These are phyloP conservation scores for Citeromyces matritensis DNA, from an alignment of 805 yeast genomes.

Conservation along the genomic window DNA sequence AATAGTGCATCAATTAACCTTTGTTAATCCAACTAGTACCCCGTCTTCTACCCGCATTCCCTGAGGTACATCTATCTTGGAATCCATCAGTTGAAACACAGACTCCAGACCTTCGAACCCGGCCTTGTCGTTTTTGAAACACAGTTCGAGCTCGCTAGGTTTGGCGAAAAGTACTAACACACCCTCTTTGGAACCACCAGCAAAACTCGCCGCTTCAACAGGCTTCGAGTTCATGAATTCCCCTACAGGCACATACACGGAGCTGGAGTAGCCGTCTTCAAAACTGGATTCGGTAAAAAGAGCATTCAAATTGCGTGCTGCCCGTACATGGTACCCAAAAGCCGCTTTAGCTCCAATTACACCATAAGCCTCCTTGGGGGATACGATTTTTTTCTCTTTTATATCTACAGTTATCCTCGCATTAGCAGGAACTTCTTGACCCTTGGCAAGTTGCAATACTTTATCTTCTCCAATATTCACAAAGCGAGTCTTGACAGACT, in stretches of 20 bases:
- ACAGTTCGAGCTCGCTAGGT: constrained; percentile 35
- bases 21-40: constrained; percentile 39
- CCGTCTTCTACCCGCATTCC: constrained; percentile 62
- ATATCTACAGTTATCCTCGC: constrained; percentile 74
- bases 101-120: constrained; percentile 36
- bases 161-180: constrained; percentile 49
- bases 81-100: constrained; percentile 59
- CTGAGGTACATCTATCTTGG: constrained; percentile 32
- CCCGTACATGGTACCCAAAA: constrained; percentile 64
- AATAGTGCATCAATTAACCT: constrained; percentile 3
- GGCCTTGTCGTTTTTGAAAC: constrained; percentile 36
- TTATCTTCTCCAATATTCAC: constrained; percentile 61
- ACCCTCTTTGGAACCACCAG: constrained; percentile 7
- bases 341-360: constrained; percentile 40
- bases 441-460: constrained; percentile 37
- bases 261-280: constrained; percentile 54
- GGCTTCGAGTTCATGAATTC: constrained; percentile 25
- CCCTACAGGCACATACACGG: constrained; percentile 53
- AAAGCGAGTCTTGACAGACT: constrained; percentile 34
- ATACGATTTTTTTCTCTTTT: constrained; percentile 43
- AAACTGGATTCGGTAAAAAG: constrained; percentile 58
- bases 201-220: constrained; percentile 3
- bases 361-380: constrained; percentile 61
- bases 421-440: constrained; percentile 54
- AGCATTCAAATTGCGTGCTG: constrained; percentile 42